phyloP scores from a whole-genome alignment of 345 rosid species.

The Crucihimalaya himalaica region DNA sequence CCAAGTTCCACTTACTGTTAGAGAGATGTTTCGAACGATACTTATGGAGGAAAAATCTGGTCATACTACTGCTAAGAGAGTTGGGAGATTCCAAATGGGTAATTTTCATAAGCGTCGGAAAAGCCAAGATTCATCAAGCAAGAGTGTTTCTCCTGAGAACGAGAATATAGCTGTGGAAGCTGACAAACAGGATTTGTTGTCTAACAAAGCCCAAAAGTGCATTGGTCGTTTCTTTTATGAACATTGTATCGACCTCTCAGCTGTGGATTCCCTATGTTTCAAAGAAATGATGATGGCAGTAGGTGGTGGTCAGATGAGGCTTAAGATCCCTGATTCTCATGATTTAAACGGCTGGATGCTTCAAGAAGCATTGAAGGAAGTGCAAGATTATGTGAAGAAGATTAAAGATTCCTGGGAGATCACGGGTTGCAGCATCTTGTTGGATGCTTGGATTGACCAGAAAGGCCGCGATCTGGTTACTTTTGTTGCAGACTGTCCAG shows the following conservation, averaged over 20 bases:
- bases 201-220: slow-evolving; percentile 33
- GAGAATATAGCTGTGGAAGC: slow-evolving; percentile 6
- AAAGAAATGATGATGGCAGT: slow-evolving; percentile 39
- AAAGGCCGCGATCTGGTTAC: slow-evolving; percentile 51
- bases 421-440: slow-evolving; percentile 66
- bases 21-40: slow-evolving; percentile 33
- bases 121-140: not conserved
- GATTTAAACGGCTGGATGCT: slow-evolving; percentile 49
- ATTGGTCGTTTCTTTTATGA: slow-evolving; percentile 53
- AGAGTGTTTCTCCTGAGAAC: not conserved
- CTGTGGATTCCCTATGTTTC: slow-evolving; percentile 47
- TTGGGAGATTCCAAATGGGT: slow-evolving; percentile 4
- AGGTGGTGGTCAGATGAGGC: slow-evolving; percentile 17
- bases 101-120: slow-evolving; percentile 19
- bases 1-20: slow-evolving; percentile 46
- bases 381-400: slow-evolving; percentile 42
- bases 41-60: slow-evolving; percentile 9
- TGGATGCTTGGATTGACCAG: slow-evolving; percentile 64
- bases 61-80: not conserved
- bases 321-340: slow-evolving; percentile 37
- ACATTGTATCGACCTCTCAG: slow-evolving; percentile 45
- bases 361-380: slow-evolving; percentile 44
- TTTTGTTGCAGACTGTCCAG: slow-evolving; percentile 58
- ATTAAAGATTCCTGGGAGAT: slow-evolving; percentile 56
- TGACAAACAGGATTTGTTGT: slow-evolving; percentile 16